These are phyloP conservation scores for Cystobasidiaceae sp. DNA, from an alignment of 1,284 basidiomycete species.

Conservation along the genomic window DNA sequence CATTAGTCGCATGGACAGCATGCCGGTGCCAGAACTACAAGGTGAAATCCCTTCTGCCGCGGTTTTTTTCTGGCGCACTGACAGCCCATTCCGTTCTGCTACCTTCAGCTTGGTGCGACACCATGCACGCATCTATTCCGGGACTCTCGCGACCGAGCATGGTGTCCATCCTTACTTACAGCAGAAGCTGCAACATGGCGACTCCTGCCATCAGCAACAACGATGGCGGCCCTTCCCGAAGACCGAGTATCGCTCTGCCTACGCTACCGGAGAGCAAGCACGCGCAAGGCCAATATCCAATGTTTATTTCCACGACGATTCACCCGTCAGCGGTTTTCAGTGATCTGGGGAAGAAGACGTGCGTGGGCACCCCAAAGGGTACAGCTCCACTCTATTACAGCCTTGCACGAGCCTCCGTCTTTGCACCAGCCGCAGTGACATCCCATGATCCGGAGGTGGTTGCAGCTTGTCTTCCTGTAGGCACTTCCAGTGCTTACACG, in stretches of 20 bases:
- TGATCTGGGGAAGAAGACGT: not conserved
- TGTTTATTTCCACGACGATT: too few relatives aligned
- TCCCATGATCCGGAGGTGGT: not conserved
- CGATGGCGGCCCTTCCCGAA: too few relatives aligned
- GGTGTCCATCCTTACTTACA: slow-evolving; percentile 35
- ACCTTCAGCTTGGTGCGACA: slow-evolving; percentile 60
- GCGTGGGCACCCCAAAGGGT: not conserved
- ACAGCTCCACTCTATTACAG: slow-evolving; percentile 6
- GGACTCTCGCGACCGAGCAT: slow-evolving; percentile 28
- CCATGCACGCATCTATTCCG: slow-evolving; percentile 45
- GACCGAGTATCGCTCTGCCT: too few relatives aligned
- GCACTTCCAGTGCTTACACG: slow-evolving; percentile 27
- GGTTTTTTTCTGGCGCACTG: not conserved
- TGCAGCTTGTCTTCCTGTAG: not conserved
- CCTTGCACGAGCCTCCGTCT: slow-evolving; percentile 22
- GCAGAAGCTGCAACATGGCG: slow-evolving; percentile 32
- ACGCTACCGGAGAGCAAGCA: too few relatives aligned
- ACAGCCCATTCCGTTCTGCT: too few relatives aligned
- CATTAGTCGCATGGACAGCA: slow-evolving; percentile 60
- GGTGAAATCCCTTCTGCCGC: slow-evolving; percentile 51
- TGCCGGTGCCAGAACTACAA: slow-evolving; percentile 58
- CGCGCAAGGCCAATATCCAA: too few relatives aligned
- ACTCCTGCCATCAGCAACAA: not conserved
- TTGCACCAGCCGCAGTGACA: not conserved
- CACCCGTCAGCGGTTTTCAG: not conserved